phyloP scores from a whole-genome alignment of 352 stramenopile species.

The Phytophthora rubi region DNA sequence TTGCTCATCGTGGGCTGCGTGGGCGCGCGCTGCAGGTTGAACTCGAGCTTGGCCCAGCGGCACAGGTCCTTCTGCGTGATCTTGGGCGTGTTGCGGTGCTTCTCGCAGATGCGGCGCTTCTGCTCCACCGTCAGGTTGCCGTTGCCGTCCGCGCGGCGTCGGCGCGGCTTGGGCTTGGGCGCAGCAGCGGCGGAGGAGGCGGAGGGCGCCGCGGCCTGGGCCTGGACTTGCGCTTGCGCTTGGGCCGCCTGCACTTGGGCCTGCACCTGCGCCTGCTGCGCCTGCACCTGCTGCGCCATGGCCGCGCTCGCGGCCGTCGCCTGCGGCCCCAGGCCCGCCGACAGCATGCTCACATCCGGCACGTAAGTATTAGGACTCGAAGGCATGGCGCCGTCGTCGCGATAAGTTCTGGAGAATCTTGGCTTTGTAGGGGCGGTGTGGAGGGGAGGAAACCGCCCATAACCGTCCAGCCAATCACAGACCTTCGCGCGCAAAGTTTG shows the following conservation, averaged over 20 bases:
- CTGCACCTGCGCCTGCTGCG: slow-evolving; percentile 30
- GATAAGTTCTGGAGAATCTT: slow-evolving; percentile 80
- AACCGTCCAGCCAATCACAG: neutral
- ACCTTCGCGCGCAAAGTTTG: slow-evolving; percentile 13
- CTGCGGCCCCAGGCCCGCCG: slow-evolving; percentile 15
- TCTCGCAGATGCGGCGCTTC: slow-evolving; percentile 90
- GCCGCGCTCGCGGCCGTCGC: slow-evolving; percentile 27
- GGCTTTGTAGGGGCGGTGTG: slow-evolving; percentile 29
- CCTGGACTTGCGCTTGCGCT: slow-evolving; percentile 13
- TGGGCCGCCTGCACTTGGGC: slow-evolving; percentile 20
- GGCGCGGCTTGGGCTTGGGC: slow-evolving; percentile 35
- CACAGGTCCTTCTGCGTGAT: slow-evolving; percentile 91
- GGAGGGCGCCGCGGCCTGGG: neutral
- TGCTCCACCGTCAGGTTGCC: slow-evolving; percentile 89
- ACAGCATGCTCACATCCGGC: slow-evolving; percentile 35
- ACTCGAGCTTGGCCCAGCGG: slow-evolving; percentile 90
- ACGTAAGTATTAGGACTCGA: slow-evolving; percentile 84
- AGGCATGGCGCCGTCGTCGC: slow-evolving; percentile 49
- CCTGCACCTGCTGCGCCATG: slow-evolving; percentile 41
- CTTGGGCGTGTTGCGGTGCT: slow-evolving; percentile 85
- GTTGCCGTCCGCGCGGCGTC: slow-evolving; percentile 61
- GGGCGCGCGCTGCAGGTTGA: slow-evolving; percentile 82
- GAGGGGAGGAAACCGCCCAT: slow-evolving; percentile 6
- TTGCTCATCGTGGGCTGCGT: slow-evolving; percentile 86
- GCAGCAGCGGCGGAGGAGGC: neutral